These are phyloP conservation scores for Phytophthora lateralis DNA, from an alignment of 352 stramenopile genomes.

Conservation along the genomic window DNA sequence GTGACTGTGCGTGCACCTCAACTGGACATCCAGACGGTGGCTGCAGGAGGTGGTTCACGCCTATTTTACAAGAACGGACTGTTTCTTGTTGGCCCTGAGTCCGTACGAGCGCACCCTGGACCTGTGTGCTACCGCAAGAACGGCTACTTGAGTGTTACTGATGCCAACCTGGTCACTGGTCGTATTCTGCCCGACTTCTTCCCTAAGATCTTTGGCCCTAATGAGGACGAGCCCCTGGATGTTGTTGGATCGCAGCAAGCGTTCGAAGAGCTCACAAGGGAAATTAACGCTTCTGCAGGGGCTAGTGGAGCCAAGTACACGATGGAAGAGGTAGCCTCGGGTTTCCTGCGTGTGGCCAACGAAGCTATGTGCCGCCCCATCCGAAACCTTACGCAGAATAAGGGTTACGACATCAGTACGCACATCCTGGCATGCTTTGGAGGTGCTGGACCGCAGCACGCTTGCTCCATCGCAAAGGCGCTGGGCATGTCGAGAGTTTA, in stretches of 20 bases:
- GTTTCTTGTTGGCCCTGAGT: conserved; percentile 98
- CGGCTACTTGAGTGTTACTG: conserved; percentile 96
- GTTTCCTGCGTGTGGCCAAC: conserved; percentile 98
- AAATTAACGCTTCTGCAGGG: conserved; percentile 84
- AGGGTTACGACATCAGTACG: conserved; percentile 97
- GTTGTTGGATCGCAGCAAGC: conserved; percentile 91
- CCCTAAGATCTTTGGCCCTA: conserved; percentile 98
- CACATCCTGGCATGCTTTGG: conserved; percentile 98
- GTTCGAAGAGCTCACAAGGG: conserved; percentile 90
- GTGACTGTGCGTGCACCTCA: conserved; percentile 97
- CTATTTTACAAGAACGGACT: conserved; percentile 97
- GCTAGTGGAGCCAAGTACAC: conserved; percentile 72
- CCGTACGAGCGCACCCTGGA: conserved; percentile 95
- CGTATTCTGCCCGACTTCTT: conserved; percentile 98
- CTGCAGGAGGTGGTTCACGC: conserved; percentile 95
- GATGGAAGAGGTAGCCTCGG: conserved; percentile 95
- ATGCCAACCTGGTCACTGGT: conserved; percentile 98
- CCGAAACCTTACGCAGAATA: conserved; percentile 98
- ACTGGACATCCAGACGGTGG: conserved; percentile 99
- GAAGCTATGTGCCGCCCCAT: conserved; percentile 99
- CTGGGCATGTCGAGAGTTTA: conserved; percentile 98
- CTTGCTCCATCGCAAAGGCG: conserved; percentile 95
- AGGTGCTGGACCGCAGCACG: conserved; percentile 97
- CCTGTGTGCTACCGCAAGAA: conserved; percentile 98
- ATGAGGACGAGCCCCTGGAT: conserved; percentile 97